Base-by-base conservation (phyloP, 768 basidiomycete genomes). In the Boletales sp. region DNA sequence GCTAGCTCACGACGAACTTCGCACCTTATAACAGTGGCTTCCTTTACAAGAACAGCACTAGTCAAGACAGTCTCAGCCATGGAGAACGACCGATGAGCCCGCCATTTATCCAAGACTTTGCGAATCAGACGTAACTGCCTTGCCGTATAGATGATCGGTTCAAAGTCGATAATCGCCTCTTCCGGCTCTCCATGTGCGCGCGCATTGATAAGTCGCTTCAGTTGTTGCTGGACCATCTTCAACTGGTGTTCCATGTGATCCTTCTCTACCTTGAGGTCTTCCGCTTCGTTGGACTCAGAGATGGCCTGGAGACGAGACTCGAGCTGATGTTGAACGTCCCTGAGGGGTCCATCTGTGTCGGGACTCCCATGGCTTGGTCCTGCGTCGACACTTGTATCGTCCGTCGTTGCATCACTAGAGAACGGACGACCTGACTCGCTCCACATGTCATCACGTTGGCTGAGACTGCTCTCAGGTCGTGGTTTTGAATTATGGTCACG, bases 231-330 rank as follows among this genome's bases (percentile, higher is more conserved):
- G 44, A 95, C 84, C 45, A 90, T 72, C 63, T 78, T 81, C 55
- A 95, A 74, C 61, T 95, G 92, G 56, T 86, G 85, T 57, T 94
- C 84, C 87, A 96, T 89, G 70, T 95, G 91, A 44, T 90, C 88
- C 70, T 90, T 93, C 72, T 94, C 92, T 38, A 84, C 83, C 62
- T 87, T 89, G 51, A 93, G 70, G 66, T 93, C 91, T 60, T 94
- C 91, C 8, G 87, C 84, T 64, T 93, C 87, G 17, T 72, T 76
- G 36, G 82, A 84, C 60, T 86, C 81, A 2, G 86, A 73, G 48
- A 84, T 79, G 1, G 79, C 76, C 54, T 74, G 74, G 50, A 83
- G 65, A 25, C 86, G 79, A 51, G 75, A 82, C 69, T 93, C 90
- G 19, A 93, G 74, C 53, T 87, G 86, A 49, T 76, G 76, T 60